Conservation (phyloP, 2,329 filamentous ascomycete species). For the Fusarium bulbicola region DNA sequence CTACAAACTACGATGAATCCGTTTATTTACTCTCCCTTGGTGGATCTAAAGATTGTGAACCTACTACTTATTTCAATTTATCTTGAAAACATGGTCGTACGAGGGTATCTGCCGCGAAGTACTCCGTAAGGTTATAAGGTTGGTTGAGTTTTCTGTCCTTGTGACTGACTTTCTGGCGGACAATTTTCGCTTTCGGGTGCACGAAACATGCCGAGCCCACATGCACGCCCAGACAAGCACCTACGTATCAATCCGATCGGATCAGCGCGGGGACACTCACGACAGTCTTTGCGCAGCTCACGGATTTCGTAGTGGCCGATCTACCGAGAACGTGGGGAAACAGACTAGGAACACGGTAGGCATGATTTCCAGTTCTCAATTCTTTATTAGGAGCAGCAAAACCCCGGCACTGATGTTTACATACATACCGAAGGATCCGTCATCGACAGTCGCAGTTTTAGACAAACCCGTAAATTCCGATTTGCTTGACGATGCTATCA, state of each 20-base stretch:
- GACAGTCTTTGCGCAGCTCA: not conserved
- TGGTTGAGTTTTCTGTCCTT: not conserved
- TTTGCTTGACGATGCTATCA: constrained; percentile 10
- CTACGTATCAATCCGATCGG: constrained; percentile 4
- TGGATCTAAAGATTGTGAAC: not conserved
- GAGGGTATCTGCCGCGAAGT: not conserved
- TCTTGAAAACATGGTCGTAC: not conserved
- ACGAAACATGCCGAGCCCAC: constrained; percentile 25
- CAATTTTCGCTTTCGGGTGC: constrained; percentile 36
- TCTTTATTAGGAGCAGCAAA: not conserved
- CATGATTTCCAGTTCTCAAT: not conserved
- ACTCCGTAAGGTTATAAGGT: not conserved
- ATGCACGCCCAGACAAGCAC: not conserved
- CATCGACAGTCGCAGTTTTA: constrained; percentile 1
- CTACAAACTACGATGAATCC: constrained; percentile 10
- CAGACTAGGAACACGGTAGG: not conserved
- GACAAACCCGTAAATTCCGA: constrained; percentile 29
- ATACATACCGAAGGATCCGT: constrained; percentile 22
- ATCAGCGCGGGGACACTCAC: constrained; percentile 1
- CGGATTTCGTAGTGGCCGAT: constrained; percentile 30
- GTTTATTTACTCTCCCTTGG: not conserved
- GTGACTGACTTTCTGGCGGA: constrained; percentile 18
- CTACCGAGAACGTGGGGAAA: constrained; percentile 33
- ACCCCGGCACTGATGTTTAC: constrained; percentile 4
- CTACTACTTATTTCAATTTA: not conserved